Conservation (phyloP, 352 stramenopile species). For the Phytopythium ostracodes region DNA sequence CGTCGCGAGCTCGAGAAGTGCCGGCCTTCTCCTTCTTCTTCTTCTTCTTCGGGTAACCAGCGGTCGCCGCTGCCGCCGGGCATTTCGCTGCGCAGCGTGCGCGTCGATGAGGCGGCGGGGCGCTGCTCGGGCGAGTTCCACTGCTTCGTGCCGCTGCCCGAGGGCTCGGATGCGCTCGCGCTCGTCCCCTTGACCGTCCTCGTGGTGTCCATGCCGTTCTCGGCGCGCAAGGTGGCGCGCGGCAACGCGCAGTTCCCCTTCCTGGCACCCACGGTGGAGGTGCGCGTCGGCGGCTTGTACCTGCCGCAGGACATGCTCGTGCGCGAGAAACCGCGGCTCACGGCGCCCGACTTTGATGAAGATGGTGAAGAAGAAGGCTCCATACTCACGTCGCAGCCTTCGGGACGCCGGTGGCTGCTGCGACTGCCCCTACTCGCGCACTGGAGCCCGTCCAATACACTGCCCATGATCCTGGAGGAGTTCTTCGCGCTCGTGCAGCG, state of each 20-base stretch:
- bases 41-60: constrained; percentile 1
- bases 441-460: constrained; percentile 76
- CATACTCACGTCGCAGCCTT: not conserved
- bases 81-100: constrained; percentile 38
- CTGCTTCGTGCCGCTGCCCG: constrained; percentile 73
- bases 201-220: constrained; percentile 58
- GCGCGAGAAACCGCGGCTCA: constrained; percentile 1
- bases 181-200: constrained; percentile 60
- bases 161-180: constrained; percentile 59
- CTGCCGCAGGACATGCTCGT: constrained; percentile 45
- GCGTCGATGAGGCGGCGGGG: constrained; percentile 44
- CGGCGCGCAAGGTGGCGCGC: constrained; percentile 12
- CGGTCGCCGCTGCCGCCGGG: constrained; percentile 26
- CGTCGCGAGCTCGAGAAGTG: constrained; percentile 78
- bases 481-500: constrained; percentile 60
- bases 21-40: constrained; percentile 3
- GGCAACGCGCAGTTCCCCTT: constrained; percentile 62
- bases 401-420: constrained; percentile 30
- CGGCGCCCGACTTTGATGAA: constrained; percentile 8
- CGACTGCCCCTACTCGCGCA: constrained; percentile 48
- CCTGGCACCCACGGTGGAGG: constrained; percentile 39
- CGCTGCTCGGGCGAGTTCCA: constrained; percentile 54
- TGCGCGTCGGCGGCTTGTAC: constrained; percentile 45
- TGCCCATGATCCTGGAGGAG: constrained; percentile 67
- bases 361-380: constrained; percentile 6